A percentile compares a stretch with the other conserved stretches of the same genome.
Conservation (phyloP, 23 red algal species). For the Gracilariopsis chorda region DNA sequence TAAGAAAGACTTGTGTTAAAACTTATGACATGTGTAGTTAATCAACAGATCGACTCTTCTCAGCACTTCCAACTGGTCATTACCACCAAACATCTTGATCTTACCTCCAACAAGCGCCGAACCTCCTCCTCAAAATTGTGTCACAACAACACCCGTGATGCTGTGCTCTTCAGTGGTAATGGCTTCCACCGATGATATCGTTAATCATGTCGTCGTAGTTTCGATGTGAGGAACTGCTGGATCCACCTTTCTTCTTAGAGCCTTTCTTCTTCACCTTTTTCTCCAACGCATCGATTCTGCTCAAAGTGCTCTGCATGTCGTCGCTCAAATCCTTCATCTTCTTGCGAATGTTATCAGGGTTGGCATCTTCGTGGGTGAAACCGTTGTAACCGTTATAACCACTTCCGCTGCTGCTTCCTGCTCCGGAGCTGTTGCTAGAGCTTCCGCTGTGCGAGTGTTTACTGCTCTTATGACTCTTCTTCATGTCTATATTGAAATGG, state of each 20-base stretch:
- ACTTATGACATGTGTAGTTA: no score
- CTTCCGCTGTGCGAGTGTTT: background rate
- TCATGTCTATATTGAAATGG: no score
- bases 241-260: background rate
- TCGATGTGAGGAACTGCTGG: background rate
- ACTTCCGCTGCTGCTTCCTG: background rate
- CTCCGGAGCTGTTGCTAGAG: background rate
- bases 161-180: conserved; percentile 2
- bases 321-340: background rate
- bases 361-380: background rate
- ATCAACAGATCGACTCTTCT: no score
- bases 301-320: background rate
- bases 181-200: background rate
- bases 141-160: no score
- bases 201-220: background rate
- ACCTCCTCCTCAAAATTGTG: no score
- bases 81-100: no score
- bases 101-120: no score
- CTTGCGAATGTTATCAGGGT: background rate
- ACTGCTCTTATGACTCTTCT: background rate
- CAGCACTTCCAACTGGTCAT: no score
- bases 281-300: conserved; percentile 1
- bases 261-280: background rate
- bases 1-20: no score
- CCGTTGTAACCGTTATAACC: no score